phyloP scores from a whole-genome alignment of 2,329 filamentous ascomycete species.

The Didymella segeticola region DNA sequence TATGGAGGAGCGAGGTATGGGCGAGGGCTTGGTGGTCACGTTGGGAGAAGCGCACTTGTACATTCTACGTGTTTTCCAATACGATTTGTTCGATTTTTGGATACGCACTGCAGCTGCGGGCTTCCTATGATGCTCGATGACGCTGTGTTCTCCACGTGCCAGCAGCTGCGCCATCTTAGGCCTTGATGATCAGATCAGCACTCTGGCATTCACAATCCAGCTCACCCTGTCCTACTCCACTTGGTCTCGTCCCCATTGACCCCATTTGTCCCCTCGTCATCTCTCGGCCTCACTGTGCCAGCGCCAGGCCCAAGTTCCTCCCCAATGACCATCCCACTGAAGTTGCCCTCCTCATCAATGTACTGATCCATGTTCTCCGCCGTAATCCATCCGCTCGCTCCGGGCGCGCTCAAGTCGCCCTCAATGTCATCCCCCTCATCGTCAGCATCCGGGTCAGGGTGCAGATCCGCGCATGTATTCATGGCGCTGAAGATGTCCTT shows the following conservation, averaged over 20 bases:
- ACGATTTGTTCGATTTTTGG: slow-evolving; percentile 11
- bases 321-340: slow-evolving; percentile 39
- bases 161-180: not conserved
- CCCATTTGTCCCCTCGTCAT: slow-evolving; percentile 40
- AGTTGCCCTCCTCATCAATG: slow-evolving; percentile 50
- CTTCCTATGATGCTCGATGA: not conserved
- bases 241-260: slow-evolving; percentile 44
- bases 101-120: not conserved
- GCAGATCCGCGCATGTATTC: slow-evolving; percentile 75
- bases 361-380: slow-evolving; percentile 88
- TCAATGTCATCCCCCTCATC: slow-evolving; percentile 58
- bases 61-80: slow-evolving; percentile 19
- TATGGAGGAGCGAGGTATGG: not conserved
- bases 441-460: slow-evolving; percentile 71
- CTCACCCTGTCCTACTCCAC: slow-evolving; percentile 45
- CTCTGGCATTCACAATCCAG: not conserved
- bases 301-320: slow-evolving; percentile 46
- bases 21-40: not conserved
- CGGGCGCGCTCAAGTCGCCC: slow-evolving; percentile 66
- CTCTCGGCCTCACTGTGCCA: slow-evolving; percentile 45
- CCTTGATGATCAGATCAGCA: no score
- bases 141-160: no score
- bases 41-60: slow-evolving; percentile 11
- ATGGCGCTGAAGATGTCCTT: slow-evolving; percentile 71
- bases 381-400: slow-evolving; percentile 85